Evolutionary conservation across 169 alveolate species (phyloP), one percentile per base, ranked within the genome.

Genomic region (Plasmodium vinckei): DNA sequence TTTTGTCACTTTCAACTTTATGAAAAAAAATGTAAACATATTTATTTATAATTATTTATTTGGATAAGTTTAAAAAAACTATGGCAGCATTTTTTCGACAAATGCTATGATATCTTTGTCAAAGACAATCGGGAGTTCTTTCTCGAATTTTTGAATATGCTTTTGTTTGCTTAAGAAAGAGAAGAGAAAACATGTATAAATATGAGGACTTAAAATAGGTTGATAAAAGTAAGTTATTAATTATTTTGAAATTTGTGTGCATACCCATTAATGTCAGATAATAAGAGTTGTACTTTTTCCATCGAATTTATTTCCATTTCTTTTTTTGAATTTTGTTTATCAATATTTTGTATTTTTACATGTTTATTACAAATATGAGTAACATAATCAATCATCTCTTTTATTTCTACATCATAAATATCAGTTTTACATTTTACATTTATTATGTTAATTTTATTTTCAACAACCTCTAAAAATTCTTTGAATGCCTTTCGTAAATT

Each of bases 91-190:
- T 33, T 79, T 79, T 79, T 79, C 72, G 25, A 79, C 42, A 64
- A 65, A 51, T 6, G 19, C 67, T 49, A 79, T 51, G 9, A 65
- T 51, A 27, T 79, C 89, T 17, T 63, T 25, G 49, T 79, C 79
- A 21, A 79, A 67, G 13, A 25, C 23, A 5, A 65, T 9, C n/a
- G 49, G 63, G 27, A 59, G 59, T 79, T 79, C 89, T 47, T 54
- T 79, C 46, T 79, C 89, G 46, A 79, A 79, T 79, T 79, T 79
- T 79, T 79, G 60, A 56, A 79, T 65, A 65, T 79, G 89, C 61
- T 46, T 79, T 5, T 27, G 19, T 46, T 15, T 65, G 70, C 89
- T 79, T 79, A 10, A 70, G 17, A 53, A 77, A 77, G 46, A 44
- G 23, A 57, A 57, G 39, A 27, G 42, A 53, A 57, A 17, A 56